Conservation (phyloP, 495 filamentous ascomycete genomes). For the Penicillium steckii region DNA sequence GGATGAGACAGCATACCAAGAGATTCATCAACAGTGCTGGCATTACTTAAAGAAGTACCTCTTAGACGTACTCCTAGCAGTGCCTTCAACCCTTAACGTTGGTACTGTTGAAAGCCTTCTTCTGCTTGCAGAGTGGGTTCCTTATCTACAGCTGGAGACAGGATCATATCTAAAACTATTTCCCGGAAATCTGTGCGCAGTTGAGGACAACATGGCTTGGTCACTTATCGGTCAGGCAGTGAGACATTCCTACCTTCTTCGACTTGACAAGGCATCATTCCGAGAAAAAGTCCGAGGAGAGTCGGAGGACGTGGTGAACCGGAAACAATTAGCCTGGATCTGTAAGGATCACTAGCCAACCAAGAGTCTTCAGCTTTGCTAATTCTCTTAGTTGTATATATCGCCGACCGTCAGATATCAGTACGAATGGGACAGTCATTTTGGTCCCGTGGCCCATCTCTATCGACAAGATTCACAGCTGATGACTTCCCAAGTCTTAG, state of each 20-base stretch:
- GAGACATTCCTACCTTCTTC: slow-evolving; percentile 4
- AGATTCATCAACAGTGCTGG: slow-evolving; percentile 5
- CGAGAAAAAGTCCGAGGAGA: slow-evolving; percentile 1
- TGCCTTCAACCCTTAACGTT: neutral
- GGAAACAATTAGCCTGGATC: slow-evolving; percentile 4
- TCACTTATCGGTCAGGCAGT: slow-evolving; percentile 4
- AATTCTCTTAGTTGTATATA: slow-evolving; percentile 3
- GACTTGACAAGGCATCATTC: slow-evolving; percentile 3
- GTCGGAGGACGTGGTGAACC: neutral
- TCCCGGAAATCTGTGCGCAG: neutral
- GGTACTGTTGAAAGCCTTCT: slow-evolving; percentile 3
- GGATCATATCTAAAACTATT: neutral
- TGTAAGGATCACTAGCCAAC: neutral
- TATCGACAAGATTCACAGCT: slow-evolving; percentile 3
- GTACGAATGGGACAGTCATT: slow-evolving; percentile 7
- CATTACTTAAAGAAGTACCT: neutral
- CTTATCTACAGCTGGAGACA: neutral
- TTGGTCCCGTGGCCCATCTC: slow-evolving; percentile 3
- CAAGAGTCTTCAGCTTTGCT: too few species aligned
- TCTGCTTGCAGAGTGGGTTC: slow-evolving; percentile 4
- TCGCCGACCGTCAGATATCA: slow-evolving; percentile 6
- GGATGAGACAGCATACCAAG: neutral
- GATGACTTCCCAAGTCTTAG: slow-evolving; percentile 2
- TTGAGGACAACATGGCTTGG: slow-evolving; percentile 7
- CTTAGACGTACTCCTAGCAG: neutral